Evolutionary conservation across 2,329 filamentous ascomycete species (phyloP).

Genomic region (Orbilia blumenaviensis): DNA sequence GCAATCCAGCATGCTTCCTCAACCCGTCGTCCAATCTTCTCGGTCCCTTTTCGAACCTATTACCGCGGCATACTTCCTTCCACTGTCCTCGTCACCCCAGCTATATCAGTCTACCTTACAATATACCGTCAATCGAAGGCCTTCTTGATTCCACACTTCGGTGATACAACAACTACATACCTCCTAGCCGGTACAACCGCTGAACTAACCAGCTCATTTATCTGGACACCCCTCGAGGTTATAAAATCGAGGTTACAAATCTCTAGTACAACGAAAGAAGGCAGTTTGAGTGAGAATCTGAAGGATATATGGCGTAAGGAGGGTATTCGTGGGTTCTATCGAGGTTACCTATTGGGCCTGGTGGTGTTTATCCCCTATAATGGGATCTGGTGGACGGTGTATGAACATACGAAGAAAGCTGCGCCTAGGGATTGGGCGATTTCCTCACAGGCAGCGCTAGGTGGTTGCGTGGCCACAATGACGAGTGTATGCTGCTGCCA

Average conservation of each 20-base stretch:
- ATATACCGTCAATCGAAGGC: constrained; percentile 51
- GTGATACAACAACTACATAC: constrained; percentile 47
- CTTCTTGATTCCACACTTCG: constrained; percentile 35
- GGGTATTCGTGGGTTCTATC: constrained; percentile 45
- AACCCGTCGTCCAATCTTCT: constrained; percentile 46
- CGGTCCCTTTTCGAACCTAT: constrained; percentile 39
- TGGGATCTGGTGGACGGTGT: constrained; percentile 49
- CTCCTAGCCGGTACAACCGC: constrained; percentile 37
- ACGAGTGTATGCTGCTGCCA: constrained; percentile 38
- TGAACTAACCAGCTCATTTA: constrained; percentile 38
- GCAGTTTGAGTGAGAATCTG: constrained; percentile 25
- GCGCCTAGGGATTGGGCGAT: constrained; percentile 20
- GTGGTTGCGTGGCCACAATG: constrained; percentile 35
- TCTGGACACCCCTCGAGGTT: constrained; percentile 51
- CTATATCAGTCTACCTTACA: constrained; percentile 41
- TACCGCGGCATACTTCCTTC: constrained; percentile 49
- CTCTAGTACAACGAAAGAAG: constrained; percentile 26
- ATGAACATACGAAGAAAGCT: constrained; percentile 50
- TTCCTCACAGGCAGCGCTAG: constrained; percentile 15
- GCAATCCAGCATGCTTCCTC: constrained; percentile 53
- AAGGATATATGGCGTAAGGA: constrained; percentile 38
- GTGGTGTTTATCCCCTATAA: constrained; percentile 52
- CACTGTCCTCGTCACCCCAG: constrained; percentile 42
- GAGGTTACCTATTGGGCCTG: constrained; percentile 43
- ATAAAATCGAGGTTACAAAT: constrained; percentile 51